Conservation (phyloP, 2,329 filamentous ascomycete genomes). For the Aspergillus quadrilineatus region DNA sequence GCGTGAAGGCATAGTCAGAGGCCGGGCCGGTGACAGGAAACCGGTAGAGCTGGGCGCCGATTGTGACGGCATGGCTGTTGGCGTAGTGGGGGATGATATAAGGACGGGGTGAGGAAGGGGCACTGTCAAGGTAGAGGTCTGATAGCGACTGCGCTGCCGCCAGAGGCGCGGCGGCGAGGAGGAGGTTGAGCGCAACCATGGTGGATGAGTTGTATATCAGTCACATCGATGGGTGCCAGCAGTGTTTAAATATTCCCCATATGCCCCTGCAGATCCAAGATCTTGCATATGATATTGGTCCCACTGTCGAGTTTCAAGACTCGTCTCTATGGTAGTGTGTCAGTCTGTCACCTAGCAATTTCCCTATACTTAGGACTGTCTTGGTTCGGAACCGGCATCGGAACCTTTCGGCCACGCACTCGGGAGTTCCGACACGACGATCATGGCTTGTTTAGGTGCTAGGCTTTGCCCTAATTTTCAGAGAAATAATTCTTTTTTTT, state of each 20-base stretch:
- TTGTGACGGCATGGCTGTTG: constrained; percentile 32
- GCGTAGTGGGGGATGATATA: constrained; percentile 39
- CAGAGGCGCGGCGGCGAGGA: neutral
- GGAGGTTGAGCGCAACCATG: neutral
- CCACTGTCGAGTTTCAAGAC: neutral
- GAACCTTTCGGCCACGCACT: neutral
- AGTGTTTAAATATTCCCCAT: too few relatives aligned
- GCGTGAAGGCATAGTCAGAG: constrained; percentile 46
- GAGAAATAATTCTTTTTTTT: too few relatives aligned
- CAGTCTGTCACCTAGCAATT: neutral
- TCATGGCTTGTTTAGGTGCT: too few relatives aligned
- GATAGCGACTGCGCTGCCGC: neutral
- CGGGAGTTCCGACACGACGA: neutral
- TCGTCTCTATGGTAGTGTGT: neutral
- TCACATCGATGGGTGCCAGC: too few relatives aligned
- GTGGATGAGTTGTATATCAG: neutral
- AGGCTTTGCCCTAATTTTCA: neutral
- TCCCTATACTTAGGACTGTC: neutral
- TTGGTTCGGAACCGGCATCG: neutral
- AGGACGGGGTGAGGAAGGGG: constrained; percentile 35
- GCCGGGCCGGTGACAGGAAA: constrained; percentile 48
- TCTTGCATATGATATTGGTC: neutral
- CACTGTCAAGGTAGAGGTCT: constrained; percentile 27
- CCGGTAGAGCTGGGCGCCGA: constrained; percentile 42
- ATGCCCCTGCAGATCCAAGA: neutral